Percentiles rank a stretch among this genome's conserved stretches.
Evolutionary conservation across 2,329 filamentous ascomycete genomes (phyloP).

Genomic region (Polytolypa hystricis): DNA sequence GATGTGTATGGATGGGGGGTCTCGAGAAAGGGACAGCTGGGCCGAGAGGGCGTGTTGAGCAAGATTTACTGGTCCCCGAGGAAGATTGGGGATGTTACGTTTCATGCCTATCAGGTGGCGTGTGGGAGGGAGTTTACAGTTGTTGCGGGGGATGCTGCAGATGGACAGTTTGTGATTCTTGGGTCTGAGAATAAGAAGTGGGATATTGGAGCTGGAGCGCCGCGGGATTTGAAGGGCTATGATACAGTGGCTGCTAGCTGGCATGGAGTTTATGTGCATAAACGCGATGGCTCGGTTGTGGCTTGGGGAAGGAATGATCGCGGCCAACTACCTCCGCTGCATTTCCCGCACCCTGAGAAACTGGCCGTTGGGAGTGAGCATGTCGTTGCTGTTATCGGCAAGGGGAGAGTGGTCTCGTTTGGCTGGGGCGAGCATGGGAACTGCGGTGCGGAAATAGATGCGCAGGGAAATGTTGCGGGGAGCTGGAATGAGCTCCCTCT

Average conservation of each 20-base stretch:
- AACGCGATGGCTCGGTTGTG: conserved; percentile 46
- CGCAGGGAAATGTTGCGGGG: conserved; percentile 56
- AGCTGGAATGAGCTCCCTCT: conserved; percentile 57
- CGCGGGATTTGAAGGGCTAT: conserved; percentile 46
- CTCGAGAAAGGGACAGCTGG: conserved; percentile 74
- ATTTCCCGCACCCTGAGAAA: conserved; percentile 46
- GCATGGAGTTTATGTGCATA: conserved; percentile 67
- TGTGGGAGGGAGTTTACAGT: conserved; percentile 84
- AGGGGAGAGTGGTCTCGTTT: conserved; percentile 66
- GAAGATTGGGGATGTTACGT: conserved; percentile 47
- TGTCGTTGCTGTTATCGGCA: conserved; percentile 56
- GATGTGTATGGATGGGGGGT: conserved; percentile 82
- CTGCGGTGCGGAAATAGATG: conserved; percentile 59
- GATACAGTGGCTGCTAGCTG: conserved; percentile 65
- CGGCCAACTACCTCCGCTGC: conserved; percentile 60
- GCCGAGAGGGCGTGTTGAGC: conserved; percentile 38
- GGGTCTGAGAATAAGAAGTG: conserved; percentile 74
- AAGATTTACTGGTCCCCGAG: conserved; percentile 48
- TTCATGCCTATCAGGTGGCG: conserved; percentile 54
- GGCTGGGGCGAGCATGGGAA: conserved; percentile 98
- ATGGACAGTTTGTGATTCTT: conserved; percentile 54
- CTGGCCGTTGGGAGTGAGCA: conserved; percentile 78
- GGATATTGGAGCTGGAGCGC: conserved; percentile 49
- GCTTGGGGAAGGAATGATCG: conserved; percentile 82
- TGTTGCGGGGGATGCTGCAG: conserved; percentile 44